phyloP scores from a whole-genome alignment of 2,329 filamentous ascomycete genomes.

The Setomelanomma holmii region DNA sequence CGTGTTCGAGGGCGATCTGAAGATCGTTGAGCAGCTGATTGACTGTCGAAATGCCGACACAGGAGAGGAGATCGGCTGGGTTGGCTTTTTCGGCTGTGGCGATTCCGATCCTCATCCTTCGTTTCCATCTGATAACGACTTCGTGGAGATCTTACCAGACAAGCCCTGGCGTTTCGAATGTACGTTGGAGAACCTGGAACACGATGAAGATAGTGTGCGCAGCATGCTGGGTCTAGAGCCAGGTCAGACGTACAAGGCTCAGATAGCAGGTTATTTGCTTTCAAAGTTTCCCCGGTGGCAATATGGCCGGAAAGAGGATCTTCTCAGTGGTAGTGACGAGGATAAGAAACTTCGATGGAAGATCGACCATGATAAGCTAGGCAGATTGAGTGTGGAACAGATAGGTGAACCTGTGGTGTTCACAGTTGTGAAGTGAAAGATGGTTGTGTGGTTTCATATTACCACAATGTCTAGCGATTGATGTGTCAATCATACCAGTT shows the following conservation, averaged over 20 bases:
- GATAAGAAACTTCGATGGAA: background rate
- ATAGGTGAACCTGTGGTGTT: background rate
- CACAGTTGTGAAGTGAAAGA: background rate
- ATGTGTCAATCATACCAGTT: too few species aligned
- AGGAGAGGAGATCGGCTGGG: background rate
- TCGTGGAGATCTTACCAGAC: background rate
- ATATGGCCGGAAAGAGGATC: background rate
- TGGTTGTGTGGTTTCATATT: background rate
- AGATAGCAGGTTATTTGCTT: background rate
- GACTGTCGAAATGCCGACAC: background rate
- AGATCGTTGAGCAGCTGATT: background rate
- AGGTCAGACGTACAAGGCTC: background rate
- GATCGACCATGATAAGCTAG: background rate
- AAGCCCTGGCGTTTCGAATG: slow-evolving; percentile 4
- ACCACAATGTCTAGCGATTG: too few species aligned
- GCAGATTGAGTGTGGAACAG: background rate
- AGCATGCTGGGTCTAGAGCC: background rate
- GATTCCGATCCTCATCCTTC: slow-evolving; percentile 1
- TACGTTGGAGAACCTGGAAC: background rate
- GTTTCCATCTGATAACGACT: slow-evolving; percentile 1
- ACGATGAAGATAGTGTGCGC: background rate
- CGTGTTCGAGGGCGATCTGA: background rate
- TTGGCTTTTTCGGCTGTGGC: background rate
- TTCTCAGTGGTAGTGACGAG: background rate
- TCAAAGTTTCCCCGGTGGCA: background rate